Evolutionary conservation across 2,329 filamentous ascomycete genomes (phyloP).

Genomic region (Colletotrichum neosansevieriae): DNA sequence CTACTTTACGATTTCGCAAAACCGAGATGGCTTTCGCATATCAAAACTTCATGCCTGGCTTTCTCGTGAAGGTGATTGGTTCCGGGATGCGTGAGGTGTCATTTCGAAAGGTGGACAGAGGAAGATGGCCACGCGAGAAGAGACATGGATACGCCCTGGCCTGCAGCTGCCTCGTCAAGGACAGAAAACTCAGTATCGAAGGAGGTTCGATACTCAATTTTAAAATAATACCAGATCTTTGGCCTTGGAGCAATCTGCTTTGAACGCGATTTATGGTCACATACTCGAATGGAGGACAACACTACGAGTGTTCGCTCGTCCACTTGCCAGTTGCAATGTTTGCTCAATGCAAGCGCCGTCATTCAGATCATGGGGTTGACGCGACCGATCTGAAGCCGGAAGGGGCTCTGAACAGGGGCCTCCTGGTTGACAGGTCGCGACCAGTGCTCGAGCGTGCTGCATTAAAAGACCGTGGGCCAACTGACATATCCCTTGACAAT

Average conservation of each 20-base stretch:
- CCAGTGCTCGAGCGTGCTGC: neutral
- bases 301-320: neutral
- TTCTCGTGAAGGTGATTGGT: neutral
- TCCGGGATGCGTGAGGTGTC: constrained; percentile 15
- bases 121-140: constrained; percentile 31
- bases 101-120: constrained; percentile 25
- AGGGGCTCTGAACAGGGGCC: neutral
- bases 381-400: neutral
- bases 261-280: too few species aligned
- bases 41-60: constrained; percentile 14
- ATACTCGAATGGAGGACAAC: too few species aligned
- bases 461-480: neutral
- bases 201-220: neutral
- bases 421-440: neutral
- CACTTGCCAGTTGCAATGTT: neutral
- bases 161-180: constrained; percentile 20
- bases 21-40: constrained; percentile 19
- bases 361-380: constrained; percentile 4
- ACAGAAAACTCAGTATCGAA: constrained; percentile 10
- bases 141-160: constrained; percentile 20
- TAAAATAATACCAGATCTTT: too few species aligned
- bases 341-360: neutral
- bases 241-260: too few species aligned
- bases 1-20: constrained; percentile 1
- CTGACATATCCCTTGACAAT: neutral